Evolutionary conservation across 1,139 yeast species (phyloP), one percentile per base, ranked within the genome.

Genomic region (Yamadazyma taylorii): DNA sequence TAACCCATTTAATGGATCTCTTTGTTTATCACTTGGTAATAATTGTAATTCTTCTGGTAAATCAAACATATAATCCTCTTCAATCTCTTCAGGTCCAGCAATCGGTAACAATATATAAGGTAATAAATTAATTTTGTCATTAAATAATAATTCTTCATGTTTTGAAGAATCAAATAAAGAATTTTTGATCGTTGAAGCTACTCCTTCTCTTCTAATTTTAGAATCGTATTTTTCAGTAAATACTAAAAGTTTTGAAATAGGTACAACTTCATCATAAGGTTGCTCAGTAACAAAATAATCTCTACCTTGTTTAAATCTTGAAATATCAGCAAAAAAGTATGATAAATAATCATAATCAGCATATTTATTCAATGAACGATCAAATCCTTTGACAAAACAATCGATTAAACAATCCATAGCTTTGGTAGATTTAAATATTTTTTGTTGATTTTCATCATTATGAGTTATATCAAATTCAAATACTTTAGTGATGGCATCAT

Each of bases 171-270:
- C 96, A 55, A 92, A 92, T 36, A 90, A 67, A 0, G 94, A 78
- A 62, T 92, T 92, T 56, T 92, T 92, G 49, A 92, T 85, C 4
- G 96, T 86, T 2, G 95, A 85, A 1, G 96, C 95, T 34, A 88
- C 92, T 52, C 96, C 97, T 58, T 85, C 90, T 60, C 97, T 77
- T 66, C 97, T 80, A 24, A 80, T 78, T 51, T 79, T 81, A 15
- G 87, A 74, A 47, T 83, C 90, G 51, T 81, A 81, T 52, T 81
- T 80, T 54, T 86, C 95, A 2, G 96, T 86, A 62, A 88, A 88
- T 0, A 85, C 95, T 42, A 88, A 69, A 24, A 92, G 61, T 56
- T 89, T 87, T 16, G 90, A 77, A 31, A 89, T 65, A 29, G 97
- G 96, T 12, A 85, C 81, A 24, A 85, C 84, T n/a, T 63, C 67